Percentiles rank a stretch among this genome's conserved stretches.
phyloP scores from a whole-genome alignment of 371 early-diverging fungal species.

The Globomyces sp. region DNA sequence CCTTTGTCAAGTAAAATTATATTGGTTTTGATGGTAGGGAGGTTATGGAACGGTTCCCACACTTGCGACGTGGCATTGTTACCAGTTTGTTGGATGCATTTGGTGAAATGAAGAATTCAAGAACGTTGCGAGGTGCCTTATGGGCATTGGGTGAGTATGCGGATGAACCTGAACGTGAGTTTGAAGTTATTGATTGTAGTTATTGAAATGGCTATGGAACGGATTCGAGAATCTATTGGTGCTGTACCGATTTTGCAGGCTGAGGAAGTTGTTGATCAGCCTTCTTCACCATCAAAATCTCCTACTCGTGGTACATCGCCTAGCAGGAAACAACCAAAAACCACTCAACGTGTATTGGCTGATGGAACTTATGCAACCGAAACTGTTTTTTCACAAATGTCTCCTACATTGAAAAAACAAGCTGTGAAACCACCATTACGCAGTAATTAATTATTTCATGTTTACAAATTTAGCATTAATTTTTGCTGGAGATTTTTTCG shows the following conservation, averaged over 20 bases:
- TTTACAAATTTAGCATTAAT: constrained; percentile 54
- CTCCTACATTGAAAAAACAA: constrained; percentile 37
- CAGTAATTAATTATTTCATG: not conserved
- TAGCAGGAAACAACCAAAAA: constrained; percentile 23
- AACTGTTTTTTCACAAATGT: constrained; percentile 56
- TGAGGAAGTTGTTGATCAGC: constrained; percentile 35
- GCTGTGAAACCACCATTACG: constrained; percentile 11
- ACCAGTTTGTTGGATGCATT: constrained; percentile 78
- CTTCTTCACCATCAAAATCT: constrained; percentile 18
- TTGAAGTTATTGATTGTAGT: constrained; percentile 18
- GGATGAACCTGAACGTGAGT: constrained; percentile 37
- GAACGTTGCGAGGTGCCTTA: constrained; percentile 95
- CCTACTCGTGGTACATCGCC: constrained; percentile 24
- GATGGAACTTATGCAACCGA: constrained; percentile 98
- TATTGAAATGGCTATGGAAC: constrained; percentile 81
- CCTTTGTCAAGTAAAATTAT: constrained; percentile 75
- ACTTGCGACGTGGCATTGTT: constrained; percentile 75
- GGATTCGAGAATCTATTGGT: constrained; percentile 79
- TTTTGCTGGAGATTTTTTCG: constrained; percentile 88
- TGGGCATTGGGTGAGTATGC: constrained; percentile 97
- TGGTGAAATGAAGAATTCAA: constrained; percentile 86
- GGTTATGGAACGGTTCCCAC: constrained; percentile 93
- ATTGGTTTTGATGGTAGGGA: constrained; percentile 54
- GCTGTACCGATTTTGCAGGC: constrained; percentile 91
- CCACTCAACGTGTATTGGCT: constrained; percentile 78